Base-by-base conservation (phyloP, 345 rosid species). In the Abelmoschus esculentus region DNA sequence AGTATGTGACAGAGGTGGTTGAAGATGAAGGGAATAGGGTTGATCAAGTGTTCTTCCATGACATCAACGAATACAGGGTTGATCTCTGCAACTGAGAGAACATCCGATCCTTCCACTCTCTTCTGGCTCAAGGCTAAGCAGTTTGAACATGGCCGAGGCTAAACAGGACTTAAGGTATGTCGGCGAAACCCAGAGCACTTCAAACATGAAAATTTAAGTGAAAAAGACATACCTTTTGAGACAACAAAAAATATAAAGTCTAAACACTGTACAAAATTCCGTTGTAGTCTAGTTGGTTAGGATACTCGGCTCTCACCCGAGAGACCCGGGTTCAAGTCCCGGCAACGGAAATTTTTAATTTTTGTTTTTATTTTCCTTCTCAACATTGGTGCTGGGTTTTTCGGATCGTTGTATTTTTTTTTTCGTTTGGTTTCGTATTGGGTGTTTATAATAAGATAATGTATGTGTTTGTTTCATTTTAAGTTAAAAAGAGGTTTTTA, bases 231-330 rank as follows among this genome's bases (percentile, higher is more conserved):
- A 40, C 46, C 12, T 40, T 40, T 40, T 11, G 9, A 12, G 12
- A 40, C 2, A 40, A 0, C 12, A 40, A 9, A 40, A 40, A 8
- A 40, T 40, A 40, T 11, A 40, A 40, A 40, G 2, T 40, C 46
- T 1, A 22, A 0, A 22, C 26, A 0, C 26, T 22, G 0, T 22
- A 0, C 26, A 22, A 0, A 0, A 22, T 0, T 22, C 10, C 42
- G 2, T 38, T 38, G 42, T 38, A 38, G 42, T 38, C 10, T 38
- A 38, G 9, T 38, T 38, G 42, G 42, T 38, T 38, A 38, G 42
- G 42, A 38, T 87, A 86, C 81, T 86, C 83, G 87, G 89, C 90
- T 86, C 86, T 86, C 92, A 81, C 83, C 85, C 83, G 85, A 84
- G 79, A 77, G 87, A 84, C 87, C 82, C 86, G 84, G 85, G 86